A percentile compares a stretch with the other conserved stretches of the same genome.
These are phyloP conservation scores for Lasiosphaeris hirsuta DNA, from an alignment of 495 filamentous ascomycete genomes.

Conservation along the genomic window DNA sequence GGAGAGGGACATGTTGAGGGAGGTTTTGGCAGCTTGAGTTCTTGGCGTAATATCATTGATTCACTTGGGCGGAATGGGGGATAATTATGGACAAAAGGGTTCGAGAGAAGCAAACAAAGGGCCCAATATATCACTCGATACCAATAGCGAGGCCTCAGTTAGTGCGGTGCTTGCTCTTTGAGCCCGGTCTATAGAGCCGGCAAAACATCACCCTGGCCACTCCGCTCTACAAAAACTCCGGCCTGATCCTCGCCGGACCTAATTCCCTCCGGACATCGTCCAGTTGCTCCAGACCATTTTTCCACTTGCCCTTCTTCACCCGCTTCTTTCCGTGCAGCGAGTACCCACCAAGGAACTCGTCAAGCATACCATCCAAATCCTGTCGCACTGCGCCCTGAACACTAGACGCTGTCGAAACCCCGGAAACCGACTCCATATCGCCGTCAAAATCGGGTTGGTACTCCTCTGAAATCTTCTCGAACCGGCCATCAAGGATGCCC, in stretches of 20 bases:
- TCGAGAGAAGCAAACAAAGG: too few relatives aligned
- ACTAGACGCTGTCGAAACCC: constrained; percentile 46
- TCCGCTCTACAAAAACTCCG: constrained; percentile 1
- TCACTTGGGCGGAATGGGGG: too few relatives aligned
- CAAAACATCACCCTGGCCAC: background rate
- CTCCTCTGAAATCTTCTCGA: constrained; percentile 82
- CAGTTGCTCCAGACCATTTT: constrained; percentile 78
- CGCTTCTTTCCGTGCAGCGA: constrained; percentile 74
- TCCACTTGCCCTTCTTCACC: constrained; percentile 77
- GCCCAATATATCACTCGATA: too few relatives aligned
- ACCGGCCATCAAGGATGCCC: constrained; percentile 79
- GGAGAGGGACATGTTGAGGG: constrained; percentile 23
- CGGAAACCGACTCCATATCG: constrained; percentile 48
- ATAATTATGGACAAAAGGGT: too few relatives aligned
- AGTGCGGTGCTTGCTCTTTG: too few relatives aligned
- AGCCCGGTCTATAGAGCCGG: background rate
- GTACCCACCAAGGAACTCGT: constrained; percentile 84
- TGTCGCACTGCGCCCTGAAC: constrained; percentile 55
- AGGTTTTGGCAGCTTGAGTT: constrained; percentile 14
- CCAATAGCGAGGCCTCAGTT: too few relatives aligned
- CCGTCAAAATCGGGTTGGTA: constrained; percentile 72
- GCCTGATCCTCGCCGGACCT: constrained; percentile 59
- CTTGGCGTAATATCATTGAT: background rate
- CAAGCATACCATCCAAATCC: constrained; percentile 86
- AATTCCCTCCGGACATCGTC: constrained; percentile 84